phyloP scores from a whole-genome alignment of 805 yeast species.

The Ogataea angusta region DNA sequence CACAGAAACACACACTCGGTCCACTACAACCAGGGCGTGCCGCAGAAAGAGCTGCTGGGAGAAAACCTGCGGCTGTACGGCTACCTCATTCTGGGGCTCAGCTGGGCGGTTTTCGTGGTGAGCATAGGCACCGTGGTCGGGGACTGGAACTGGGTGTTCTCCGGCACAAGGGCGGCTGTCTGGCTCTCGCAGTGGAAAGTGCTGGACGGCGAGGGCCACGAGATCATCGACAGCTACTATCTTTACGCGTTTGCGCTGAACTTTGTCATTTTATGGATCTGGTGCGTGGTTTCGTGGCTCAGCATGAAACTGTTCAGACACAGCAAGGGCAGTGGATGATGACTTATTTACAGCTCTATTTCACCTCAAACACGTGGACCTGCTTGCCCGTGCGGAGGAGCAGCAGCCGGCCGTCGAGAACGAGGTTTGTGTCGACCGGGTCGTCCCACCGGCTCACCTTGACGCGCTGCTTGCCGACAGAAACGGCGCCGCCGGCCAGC shows the following conservation, averaged over 20 bases:
- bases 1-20: conserved; percentile 27
- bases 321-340: conserved; percentile 57
- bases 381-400: conserved; percentile 75
- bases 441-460: conserved; percentile 50
- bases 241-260: conserved; percentile 30
- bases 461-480: conserved; percentile 56
- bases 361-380: conserved; percentile 52
- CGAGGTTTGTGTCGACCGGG: conserved; percentile 42
- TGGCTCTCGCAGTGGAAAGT: conserved; percentile 10
- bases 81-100: conserved; percentile 21
- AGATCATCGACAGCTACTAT: conserved; percentile 29
- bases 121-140: conserved; percentile 31
- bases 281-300: conserved; percentile 76
- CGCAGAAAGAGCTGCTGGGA: background rate
- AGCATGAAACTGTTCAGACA: conserved; percentile 80
- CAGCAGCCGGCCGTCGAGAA: conserved; percentile 59
- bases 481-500: conserved; percentile 69
- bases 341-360: conserved; percentile 12
- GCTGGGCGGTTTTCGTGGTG: conserved; percentile 28
- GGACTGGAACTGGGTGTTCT: conserved; percentile 29
- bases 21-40: conserved; percentile 15
- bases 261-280: conserved; percentile 48
- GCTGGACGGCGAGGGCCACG: conserved; percentile 16
- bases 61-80: conserved; percentile 25
- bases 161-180: conserved; percentile 5